Base-by-base conservation (phyloP, 257 asterid species). In the Nicotiana attenuata region DNA sequence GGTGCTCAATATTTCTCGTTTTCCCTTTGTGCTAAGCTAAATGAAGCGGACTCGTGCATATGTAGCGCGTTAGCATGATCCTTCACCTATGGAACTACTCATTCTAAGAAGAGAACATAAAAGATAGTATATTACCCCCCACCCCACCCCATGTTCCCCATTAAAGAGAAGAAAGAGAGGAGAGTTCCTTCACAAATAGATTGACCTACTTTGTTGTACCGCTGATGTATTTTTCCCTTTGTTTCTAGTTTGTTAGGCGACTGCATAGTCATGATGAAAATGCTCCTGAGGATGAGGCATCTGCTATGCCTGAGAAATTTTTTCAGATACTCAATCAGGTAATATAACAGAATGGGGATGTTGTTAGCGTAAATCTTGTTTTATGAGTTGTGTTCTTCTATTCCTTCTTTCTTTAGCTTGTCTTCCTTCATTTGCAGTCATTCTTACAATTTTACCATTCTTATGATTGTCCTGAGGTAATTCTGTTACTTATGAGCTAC, bases 281-380 rank as follows among this genome's bases (percentile, higher is more conserved):
- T 88, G 91, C 29, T 28, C 84, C 93, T 50, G 91, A 89, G n/a
- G 93, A 92, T 59, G 98, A 91, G 80, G 91, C 90, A 82, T 85
- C 94, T 77, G 93, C 92, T 35, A 89, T 92, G 29, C 94, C 96
- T 79, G 89, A 93, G 89, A 94, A 93, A 87, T 89, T 93, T 71
- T 96, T 96, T 82, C 98, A 96, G 89, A 86, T 90, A 67, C 87
- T 96, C 88, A 85, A 92, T 50, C 96, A 94, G 97, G 98, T 94
- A 85, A 28, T 53, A 28, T 57, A 17, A 64, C 77, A 57, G 28
- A 65, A 61, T 29, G 16, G 59, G 41, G 82, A 47, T 60, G 22
- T 17, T 71, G 6, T 71, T 19, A 20, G 78, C 20, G 60, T 71
- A 71, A 69, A 71, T 71, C 60, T 71, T 20, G 41, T 73, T 73